Evolutionary conservation across 345 rosid species (phyloP).

Genomic region (Cardamine chenopodiifolia): DNA sequence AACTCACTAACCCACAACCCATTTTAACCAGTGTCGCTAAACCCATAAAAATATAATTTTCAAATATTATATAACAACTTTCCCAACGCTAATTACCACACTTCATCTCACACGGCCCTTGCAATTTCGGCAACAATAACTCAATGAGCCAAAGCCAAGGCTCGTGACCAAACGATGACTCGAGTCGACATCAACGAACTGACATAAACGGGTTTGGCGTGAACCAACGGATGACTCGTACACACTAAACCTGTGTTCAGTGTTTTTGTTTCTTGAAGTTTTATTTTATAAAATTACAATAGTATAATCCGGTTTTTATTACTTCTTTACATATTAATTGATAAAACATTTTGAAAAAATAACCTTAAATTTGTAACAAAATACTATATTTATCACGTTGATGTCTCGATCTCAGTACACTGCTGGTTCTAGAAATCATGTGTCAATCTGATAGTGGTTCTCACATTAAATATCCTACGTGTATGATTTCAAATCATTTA

Average conservation of each 20-base stretch:
- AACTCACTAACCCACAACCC: too few species aligned
- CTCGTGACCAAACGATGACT: conserved; percentile 16
- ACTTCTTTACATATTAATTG: neutral
- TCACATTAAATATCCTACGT: too few species aligned
- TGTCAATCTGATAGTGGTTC: too few species aligned
- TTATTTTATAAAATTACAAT: neutral
- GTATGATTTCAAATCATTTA: too few species aligned
- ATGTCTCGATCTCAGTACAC: too few species aligned
- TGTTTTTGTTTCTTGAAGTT: neutral
- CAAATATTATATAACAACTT: too few species aligned
- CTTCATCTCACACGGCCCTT: conserved; percentile 13
- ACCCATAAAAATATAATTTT: too few species aligned
- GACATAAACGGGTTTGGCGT: neutral
- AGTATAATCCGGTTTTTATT: neutral
- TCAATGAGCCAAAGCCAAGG: neutral
- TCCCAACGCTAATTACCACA: too few species aligned
- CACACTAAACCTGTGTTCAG: neutral
- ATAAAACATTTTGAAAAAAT: neutral
- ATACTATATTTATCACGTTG: neutral
- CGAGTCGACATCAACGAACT: neutral
- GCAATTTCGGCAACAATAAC: neutral
- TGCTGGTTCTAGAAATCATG: too few species aligned
- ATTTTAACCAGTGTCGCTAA: too few species aligned
- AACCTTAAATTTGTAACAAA: neutral
- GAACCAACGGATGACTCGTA: neutral